A percentile compares a stretch with the other conserved stretches of the same genome.
Evolutionary conservation across 164 flowering plant species (phyloP).

Genomic region (Aristolochia californica): DNA sequence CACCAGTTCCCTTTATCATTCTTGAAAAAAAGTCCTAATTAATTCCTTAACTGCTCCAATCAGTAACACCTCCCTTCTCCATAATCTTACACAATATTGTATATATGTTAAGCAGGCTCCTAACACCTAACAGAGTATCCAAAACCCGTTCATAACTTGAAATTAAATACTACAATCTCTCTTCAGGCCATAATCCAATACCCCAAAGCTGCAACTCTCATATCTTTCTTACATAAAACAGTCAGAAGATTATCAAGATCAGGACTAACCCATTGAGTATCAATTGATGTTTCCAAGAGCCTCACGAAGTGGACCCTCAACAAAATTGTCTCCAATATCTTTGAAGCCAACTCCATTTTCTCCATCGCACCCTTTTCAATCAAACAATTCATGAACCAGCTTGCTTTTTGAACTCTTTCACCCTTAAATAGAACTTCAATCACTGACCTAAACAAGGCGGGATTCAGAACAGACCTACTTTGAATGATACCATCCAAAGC

Average conservation of each 20-base stretch:
- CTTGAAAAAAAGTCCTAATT: conserved; percentile 68
- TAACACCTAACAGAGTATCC: conserved; percentile 64
- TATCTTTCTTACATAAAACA: conserved; percentile 60
- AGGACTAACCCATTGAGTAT: conserved; percentile 38
- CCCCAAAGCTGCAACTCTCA: conserved; percentile 74
- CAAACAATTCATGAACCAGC: conserved; percentile 84
- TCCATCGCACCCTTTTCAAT: conserved; percentile 82
- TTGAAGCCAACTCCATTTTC: conserved; percentile 71
- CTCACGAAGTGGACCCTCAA: conserved; percentile 92
- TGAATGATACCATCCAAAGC: conserved; percentile 78
- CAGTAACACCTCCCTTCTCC: conserved; percentile 58
- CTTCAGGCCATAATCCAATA: conserved; percentile 67
- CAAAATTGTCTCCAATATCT: conserved; percentile 77
- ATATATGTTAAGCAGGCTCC: conserved; percentile 87
- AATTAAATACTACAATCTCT: conserved; percentile 53
- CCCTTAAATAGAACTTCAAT: conserved; percentile 67
- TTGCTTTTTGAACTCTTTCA: conserved; percentile 84
- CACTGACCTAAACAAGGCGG: conserved; percentile 54
- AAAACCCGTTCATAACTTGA: conserved; percentile 73
- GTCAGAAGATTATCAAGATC: conserved; percentile 58
- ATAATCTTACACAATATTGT: conserved; percentile 64
- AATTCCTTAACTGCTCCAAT: conserved; percentile 52
- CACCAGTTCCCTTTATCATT: conserved; percentile 35
- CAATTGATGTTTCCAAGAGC: conserved; percentile 74
- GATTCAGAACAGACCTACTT: conserved; percentile 55